Conservation (phyloP, 2,329 filamentous ascomycete genomes). For the Orbilia javanica region DNA sequence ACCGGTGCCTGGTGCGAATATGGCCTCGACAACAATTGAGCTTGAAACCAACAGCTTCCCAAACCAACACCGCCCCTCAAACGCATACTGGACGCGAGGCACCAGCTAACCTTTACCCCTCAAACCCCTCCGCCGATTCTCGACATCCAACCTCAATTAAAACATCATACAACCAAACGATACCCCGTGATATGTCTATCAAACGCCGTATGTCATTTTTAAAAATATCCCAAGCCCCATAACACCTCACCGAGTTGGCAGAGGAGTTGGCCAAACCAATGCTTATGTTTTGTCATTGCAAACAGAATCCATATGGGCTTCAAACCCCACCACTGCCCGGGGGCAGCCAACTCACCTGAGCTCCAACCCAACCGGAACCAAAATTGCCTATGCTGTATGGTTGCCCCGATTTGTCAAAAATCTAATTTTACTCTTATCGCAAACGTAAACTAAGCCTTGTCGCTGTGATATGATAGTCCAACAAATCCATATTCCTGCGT, state of each 20-base stretch:
- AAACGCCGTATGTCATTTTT: conserved; percentile 52
- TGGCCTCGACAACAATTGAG: neutral
- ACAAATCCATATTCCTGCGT: conserved; percentile 95
- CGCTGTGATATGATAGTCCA: conserved; percentile 74
- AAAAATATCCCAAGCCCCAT: neutral
- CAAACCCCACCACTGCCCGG: conserved; percentile 83
- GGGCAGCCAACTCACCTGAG: conserved; percentile 91
- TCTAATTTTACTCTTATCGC: neutral
- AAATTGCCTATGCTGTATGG: conserved; percentile 89
- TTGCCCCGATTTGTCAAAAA: neutral
- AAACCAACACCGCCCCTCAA: conserved; percentile 9
- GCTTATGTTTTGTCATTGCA: conserved; percentile 25
- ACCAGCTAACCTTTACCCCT: conserved; percentile 1
- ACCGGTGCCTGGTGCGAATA: too few relatives aligned
- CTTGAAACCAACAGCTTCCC: conserved; percentile 17
- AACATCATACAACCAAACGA: neutral
- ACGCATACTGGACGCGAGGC: neutral
- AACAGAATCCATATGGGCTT: conserved; percentile 81
- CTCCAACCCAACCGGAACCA: conserved; percentile 86
- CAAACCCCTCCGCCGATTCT: conserved; percentile 6
- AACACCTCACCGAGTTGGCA: neutral
- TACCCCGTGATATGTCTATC: conserved; percentile 40
- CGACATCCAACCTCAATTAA: neutral
- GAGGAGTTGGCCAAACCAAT: neutral
- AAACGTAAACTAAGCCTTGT: neutral